These are phyloP conservation scores for Candida loeiensis DNA, from an alignment of 805 yeast genomes.

Conservation along the genomic window DNA sequence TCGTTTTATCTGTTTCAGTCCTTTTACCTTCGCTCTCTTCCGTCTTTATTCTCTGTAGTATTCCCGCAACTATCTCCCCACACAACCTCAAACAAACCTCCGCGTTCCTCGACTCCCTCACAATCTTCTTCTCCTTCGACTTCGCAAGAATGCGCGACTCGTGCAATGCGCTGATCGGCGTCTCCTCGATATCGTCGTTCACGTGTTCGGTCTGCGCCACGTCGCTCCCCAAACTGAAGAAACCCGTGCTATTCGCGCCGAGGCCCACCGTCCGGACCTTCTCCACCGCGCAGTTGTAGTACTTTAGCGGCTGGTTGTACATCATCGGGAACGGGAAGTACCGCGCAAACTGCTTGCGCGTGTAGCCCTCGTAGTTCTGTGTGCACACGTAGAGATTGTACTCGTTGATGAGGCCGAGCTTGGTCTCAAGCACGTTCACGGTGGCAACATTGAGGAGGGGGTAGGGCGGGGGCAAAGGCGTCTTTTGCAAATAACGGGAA, in stretches of 20 bases:
- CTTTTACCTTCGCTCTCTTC: conserved; percentile 1
- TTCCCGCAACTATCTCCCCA: conserved; percentile 18
- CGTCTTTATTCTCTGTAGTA: conserved; percentile 7
- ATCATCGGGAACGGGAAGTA: conserved; percentile 71
- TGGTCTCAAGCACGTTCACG: conserved; percentile 37
- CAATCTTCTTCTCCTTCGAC: conserved; percentile 26
- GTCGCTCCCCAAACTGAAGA: conserved; percentile 22
- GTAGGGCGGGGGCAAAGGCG: conserved; percentile 11
- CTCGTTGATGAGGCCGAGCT: conserved; percentile 46
- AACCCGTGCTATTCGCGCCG: conserved; percentile 22
- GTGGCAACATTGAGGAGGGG: conserved; percentile 44
- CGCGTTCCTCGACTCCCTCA: conserved; percentile 33
- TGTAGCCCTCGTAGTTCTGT: conserved; percentile 55
- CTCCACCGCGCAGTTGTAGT: conserved; percentile 36
- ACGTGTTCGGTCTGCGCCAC: conserved; percentile 30
- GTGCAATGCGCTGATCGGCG: conserved; percentile 37
- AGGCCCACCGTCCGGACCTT: conserved; percentile 32
- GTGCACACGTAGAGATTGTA: conserved; percentile 56
- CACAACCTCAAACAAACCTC: conserved; percentile 29
- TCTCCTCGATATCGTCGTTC: conserved; percentile 17
- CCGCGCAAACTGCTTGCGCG: conserved; percentile 50
- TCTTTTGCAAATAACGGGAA: conserved; percentile 22
- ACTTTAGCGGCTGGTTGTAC: conserved; percentile 59
- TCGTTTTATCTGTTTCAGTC: neutral
- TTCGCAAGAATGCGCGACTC: conserved; percentile 34